Base-by-base conservation (phyloP, 140 eudicot species). In the Erigeron philadelphicus region DNA sequence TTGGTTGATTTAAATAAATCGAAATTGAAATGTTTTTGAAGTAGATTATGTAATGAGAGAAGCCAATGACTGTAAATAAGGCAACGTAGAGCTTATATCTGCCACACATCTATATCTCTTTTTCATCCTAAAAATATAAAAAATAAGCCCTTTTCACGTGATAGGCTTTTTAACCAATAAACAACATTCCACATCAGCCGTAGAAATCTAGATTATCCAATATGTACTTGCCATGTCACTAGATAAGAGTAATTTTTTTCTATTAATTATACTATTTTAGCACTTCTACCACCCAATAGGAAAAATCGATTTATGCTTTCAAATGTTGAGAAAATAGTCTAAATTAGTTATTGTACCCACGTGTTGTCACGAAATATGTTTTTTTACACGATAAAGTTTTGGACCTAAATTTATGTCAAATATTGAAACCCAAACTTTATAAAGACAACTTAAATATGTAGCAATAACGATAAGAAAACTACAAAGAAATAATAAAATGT, bases 201-300 rank as follows among this genome's bases (percentile, higher is more conserved):
- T 19, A 42, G 55, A 40, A 77, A 77, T 77, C 81, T 64, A 2
- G 13, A 11, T 8, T 47, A 15, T 71, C 81, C 81, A 71, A 66
- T 71, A 38, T 8, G 16, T 19, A 46, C 42, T 57, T 64, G 81
- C 77, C 81, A 65, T 56, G 68, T 77, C 77, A 77, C 23, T 44
- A 46, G 77, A 77, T 71, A 77, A 71, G 81, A 70, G 72, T 76
- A 62, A 76, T 62, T 76, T 76, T 1, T 44, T 76, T 38, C 63
- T 2, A 31, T 31, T 72, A 64, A 44, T 77, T 66, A 64, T n/a
- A n/a, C n/a, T n/a, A n/a, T n/a, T n/a, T n/a, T 71, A 21, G 68
- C 71, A 21, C 25, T 21, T 21, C 25, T 53, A 44, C 61, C 50
- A 17, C 54, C 11, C 54, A 8, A 43, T 70, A 67, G 11, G 0